These are phyloP conservation scores for Rosa chinensis DNA, from an alignment of 306 rosid species.

Conservation along the genomic window DNA sequence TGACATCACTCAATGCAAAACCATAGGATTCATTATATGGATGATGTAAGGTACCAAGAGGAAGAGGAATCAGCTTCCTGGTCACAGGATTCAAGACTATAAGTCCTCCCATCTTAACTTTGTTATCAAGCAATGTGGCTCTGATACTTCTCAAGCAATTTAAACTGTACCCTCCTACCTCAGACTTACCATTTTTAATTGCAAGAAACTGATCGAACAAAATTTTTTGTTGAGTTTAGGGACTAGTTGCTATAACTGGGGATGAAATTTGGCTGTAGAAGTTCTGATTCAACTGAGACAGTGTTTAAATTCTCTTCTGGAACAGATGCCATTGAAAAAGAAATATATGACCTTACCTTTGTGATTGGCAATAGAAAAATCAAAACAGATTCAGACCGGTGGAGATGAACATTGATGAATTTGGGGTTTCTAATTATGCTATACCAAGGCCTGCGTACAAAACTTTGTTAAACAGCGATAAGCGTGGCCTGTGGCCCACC, in stretches of 20 bases:
- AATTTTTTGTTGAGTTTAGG: conserved; percentile 5
- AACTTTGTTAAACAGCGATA: too few species aligned
- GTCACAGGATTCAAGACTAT: conserved; percentile 51
- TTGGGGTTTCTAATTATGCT: conserved; percentile 24
- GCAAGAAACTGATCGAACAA: conserved; percentile 30
- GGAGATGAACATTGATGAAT: conserved; percentile 37
- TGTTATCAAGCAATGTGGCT: conserved; percentile 45
- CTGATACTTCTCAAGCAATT: conserved; percentile 39
- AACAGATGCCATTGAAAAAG: conserved; percentile 8
- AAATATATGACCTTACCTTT: not conserved
- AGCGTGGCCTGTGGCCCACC: too few species aligned
- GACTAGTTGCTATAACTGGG: conserved; percentile 19
- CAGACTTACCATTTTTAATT: conserved; percentile 25
- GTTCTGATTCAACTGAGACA: conserved; percentile 37
- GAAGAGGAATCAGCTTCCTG: conserved; percentile 40
- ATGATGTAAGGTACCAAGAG: conserved; percentile 38
- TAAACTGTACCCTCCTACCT: conserved; percentile 33
- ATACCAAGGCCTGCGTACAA: conserved; percentile 54
- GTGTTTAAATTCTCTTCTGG: conserved; percentile 23
- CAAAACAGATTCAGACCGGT: conserved; percentile 43
- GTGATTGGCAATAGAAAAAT: conserved; percentile 29
- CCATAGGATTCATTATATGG: conserved; percentile 41
- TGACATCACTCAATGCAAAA: conserved; percentile 24
- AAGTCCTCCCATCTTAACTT: conserved; percentile 40
- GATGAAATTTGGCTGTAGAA: conserved; percentile 23